A percentile compares a stretch with the other conserved stretches of the same genome.
Evolutionary conservation across 208 protist genomes (phyloP).

Genomic region (Wallacemonas rigidus): DNA sequence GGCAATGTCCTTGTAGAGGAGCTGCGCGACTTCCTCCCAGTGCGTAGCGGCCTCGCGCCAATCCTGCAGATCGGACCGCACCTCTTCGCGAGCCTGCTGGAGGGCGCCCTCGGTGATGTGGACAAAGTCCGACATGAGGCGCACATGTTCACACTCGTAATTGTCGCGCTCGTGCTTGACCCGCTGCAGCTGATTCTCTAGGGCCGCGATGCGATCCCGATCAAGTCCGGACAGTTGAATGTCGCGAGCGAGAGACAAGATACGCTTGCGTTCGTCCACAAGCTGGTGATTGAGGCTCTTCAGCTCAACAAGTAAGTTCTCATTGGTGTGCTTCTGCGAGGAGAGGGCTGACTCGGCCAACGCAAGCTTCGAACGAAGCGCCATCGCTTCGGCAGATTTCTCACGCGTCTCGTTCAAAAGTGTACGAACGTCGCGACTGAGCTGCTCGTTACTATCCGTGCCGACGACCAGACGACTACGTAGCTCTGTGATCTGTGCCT

Average conservation of each 20-base stretch:
- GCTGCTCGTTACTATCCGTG: slow-evolving; percentile 81
- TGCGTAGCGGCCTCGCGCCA: slow-evolving; percentile 59
- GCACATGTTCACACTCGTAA: slow-evolving; percentile 74
- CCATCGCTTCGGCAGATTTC: slow-evolving; percentile 60
- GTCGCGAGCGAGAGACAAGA: slow-evolving; percentile 64
- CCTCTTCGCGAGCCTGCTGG: slow-evolving; percentile 61
- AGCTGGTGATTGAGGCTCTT: slow-evolving; percentile 76
- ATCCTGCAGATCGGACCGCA: slow-evolving; percentile 66
- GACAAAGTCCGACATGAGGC: slow-evolving; percentile 80
- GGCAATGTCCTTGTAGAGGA: slow-evolving; percentile 87
- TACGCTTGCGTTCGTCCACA: slow-evolving; percentile 75
- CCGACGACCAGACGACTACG: slow-evolving; percentile 75
- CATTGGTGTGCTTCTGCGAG: slow-evolving; percentile 84
- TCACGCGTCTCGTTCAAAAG: slow-evolving; percentile 67
- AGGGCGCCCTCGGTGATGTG: slow-evolving; percentile 68
- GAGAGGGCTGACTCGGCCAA: slow-evolving; percentile 72
- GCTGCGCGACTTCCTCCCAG: slow-evolving; percentile 86
- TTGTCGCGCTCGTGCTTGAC: slow-evolving; percentile 40
- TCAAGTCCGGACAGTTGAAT: slow-evolving; percentile 45
- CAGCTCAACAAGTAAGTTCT: slow-evolving; percentile 84
- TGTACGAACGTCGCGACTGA: slow-evolving; percentile 72
- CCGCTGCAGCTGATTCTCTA: slow-evolving; percentile 51
- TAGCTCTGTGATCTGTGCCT: slow-evolving; percentile 78
- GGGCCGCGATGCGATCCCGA: slow-evolving; percentile 41
- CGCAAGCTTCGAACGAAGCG: slow-evolving; percentile 69